Percentiles rank a stretch among this genome's conserved stretches.
Conservation (phyloP, 768 basidiomycete species). For the Suillus fuscotomentosus region DNA sequence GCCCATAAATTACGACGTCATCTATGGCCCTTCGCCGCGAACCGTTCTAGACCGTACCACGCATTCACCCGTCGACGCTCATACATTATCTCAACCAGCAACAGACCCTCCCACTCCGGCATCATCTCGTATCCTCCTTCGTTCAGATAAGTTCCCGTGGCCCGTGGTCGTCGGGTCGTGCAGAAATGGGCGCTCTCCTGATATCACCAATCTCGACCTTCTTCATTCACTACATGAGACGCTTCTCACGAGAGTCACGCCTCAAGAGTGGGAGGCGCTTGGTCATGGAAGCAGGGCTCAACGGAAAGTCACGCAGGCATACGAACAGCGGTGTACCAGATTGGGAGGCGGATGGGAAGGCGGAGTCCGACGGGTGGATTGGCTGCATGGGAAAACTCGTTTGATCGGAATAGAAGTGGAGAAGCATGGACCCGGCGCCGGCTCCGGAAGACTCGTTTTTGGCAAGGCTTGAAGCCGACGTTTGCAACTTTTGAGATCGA, state of each 20-base stretch:
- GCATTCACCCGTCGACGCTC: slow-evolving; percentile 50
- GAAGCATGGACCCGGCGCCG: slow-evolving; percentile 37
- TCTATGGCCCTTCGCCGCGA: slow-evolving; percentile 53
- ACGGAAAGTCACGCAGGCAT: slow-evolving; percentile 57
- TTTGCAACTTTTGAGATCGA: neutral
- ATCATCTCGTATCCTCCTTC: slow-evolving; percentile 48
- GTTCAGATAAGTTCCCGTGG: slow-evolving; percentile 62
- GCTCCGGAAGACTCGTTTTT: slow-evolving; percentile 51
- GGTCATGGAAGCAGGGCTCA: slow-evolving; percentile 56
- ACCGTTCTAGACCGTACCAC: slow-evolving; percentile 57
- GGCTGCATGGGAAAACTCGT: slow-evolving; percentile 58
- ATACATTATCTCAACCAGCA: slow-evolving; percentile 59
- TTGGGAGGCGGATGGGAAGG: slow-evolving; percentile 69
- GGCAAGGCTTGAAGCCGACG: slow-evolving; percentile 31
- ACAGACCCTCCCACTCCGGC: slow-evolving; percentile 56
- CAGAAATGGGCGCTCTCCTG: slow-evolving; percentile 21
- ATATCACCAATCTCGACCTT: slow-evolving; percentile 63
- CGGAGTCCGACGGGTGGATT: slow-evolving; percentile 68
- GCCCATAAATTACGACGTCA: slow-evolving; percentile 61
- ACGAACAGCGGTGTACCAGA: slow-evolving; percentile 58
- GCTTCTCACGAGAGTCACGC: slow-evolving; percentile 54
- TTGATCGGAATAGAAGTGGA: slow-evolving; percentile 62
- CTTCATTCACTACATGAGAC: slow-evolving; percentile 58
- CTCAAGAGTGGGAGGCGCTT: slow-evolving; percentile 63
- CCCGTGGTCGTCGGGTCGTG: slow-evolving; percentile 44